Conservation (phyloP, 192 early-diverging fungal genomes). For the Fimicolochytrium jonesii region DNA sequence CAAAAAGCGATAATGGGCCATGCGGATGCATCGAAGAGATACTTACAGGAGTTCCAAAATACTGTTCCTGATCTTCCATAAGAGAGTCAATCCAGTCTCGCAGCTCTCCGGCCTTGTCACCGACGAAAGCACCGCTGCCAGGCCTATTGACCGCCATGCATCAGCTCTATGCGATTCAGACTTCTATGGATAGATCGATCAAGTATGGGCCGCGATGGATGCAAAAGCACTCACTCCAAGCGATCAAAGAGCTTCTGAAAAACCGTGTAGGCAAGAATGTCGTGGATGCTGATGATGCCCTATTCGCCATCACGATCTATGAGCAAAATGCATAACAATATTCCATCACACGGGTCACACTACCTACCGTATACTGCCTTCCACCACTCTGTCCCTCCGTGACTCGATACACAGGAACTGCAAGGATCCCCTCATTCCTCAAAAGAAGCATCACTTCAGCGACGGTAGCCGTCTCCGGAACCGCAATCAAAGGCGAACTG, state of each 20-base stretch:
- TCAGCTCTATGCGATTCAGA: no score
- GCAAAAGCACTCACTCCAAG: constrained; percentile 14
- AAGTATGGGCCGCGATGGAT: no score
- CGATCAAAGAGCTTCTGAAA: constrained; percentile 47
- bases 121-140: background rate
- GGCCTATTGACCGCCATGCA: background rate
- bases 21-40: no score
- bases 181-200: no score
- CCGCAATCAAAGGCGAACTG: constrained; percentile 22
- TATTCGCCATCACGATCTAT: constrained; percentile 5
- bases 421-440: constrained; percentile 32
- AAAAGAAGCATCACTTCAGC: constrained; percentile 32
- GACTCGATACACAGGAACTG: constrained; percentile 34
- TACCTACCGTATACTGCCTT: constrained; percentile 15
- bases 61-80: constrained; percentile 25
- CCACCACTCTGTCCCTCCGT: background rate
- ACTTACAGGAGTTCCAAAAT: constrained; percentile 33
- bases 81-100: background rate
- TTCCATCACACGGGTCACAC: no score
- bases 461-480: constrained; percentile 31
- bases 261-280: constrained; percentile 44
- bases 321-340: no score
- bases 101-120: background rate
- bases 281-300: constrained; percentile 50
- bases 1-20: no score